Conservation (phyloP, 192 early-diverging fungal species). For the Mortierella alpina region DNA sequence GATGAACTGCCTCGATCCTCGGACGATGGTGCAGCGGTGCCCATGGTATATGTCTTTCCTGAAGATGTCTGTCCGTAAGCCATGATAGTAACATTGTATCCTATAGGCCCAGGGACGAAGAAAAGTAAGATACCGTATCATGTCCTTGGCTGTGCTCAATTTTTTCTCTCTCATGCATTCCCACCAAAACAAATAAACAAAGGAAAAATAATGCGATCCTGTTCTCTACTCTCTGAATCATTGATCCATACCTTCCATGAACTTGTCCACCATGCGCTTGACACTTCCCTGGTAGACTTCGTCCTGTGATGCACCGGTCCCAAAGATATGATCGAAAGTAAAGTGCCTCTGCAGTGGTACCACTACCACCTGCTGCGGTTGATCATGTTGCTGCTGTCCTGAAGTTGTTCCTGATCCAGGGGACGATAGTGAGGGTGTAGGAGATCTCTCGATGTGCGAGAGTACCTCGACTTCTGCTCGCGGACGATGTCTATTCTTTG, state of each 20-base stretch:
- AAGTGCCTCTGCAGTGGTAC: conserved; percentile 54
- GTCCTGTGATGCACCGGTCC: conserved; percentile 64
- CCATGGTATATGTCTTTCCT: conserved; percentile 98
- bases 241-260: conserved; percentile 57
- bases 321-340: conserved; percentile 78
- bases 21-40: conserved; percentile 68
- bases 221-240: neutral
- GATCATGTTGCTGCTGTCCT: conserved; percentile 11
- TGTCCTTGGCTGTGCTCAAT: too few species aligned
- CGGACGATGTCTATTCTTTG: conserved; percentile 20
- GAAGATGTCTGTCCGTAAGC: conserved; percentile 95
- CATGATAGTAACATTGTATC: conserved; percentile 94
- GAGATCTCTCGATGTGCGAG: conserved; percentile 29
- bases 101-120: conserved; percentile 39
- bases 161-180: too few species aligned
- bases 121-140: neutral
- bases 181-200: neutral
- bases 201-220: conserved; percentile 1
- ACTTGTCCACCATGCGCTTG: conserved; percentile 59
- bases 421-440: conserved; percentile 19
- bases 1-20: conserved; percentile 45
- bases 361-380: conserved; percentile 37
- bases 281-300: conserved; percentile 66
- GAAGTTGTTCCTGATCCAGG: conserved; percentile 6
- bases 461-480: conserved; percentile 41